phyloP scores from a whole-genome alignment of 1,284 basidiomycete species.

The Malassezia cuniculi region DNA sequence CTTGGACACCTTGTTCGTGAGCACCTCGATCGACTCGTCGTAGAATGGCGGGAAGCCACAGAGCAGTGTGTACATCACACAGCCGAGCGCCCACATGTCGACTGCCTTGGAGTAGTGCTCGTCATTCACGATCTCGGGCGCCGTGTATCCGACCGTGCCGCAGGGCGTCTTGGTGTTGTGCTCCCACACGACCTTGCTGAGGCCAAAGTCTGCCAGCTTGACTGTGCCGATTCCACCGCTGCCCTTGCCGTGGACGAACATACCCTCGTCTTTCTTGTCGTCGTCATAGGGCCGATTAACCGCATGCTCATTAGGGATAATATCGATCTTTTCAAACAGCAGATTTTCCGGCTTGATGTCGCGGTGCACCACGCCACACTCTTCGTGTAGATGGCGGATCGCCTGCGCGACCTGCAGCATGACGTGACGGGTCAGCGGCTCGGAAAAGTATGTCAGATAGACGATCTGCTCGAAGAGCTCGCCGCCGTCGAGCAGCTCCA shows the following conservation, averaged over 20 bases:
- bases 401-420: conserved; percentile 93
- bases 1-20: conserved; percentile 94
- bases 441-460: conserved; percentile 96
- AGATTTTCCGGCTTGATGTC: conserved; percentile 99
- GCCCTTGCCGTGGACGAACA: conserved; percentile 77
- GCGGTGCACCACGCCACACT: conserved; percentile 86
- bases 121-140: conserved; percentile 98
- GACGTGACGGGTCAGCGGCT: conserved; percentile 61
- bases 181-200: conserved; percentile 97
- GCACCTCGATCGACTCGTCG: conserved; percentile 93
- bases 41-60: conserved; percentile 98
- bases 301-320: conserved; percentile 69
- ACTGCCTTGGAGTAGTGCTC: conserved; percentile 96
- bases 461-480: conserved; percentile 99
- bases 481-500: conserved; percentile 71
- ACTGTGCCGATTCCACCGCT: conserved; percentile 94
- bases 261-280: conserved; percentile 96
- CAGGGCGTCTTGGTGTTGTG: conserved; percentile 99
- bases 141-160: conserved; percentile 97
- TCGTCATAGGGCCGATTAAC: conserved; percentile 82
- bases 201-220: conserved; percentile 97
- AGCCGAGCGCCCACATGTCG: conserved; percentile 99
- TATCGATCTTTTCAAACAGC: conserved; percentile 83
- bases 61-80: conserved; percentile 94
- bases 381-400: conserved; percentile 91